Percentiles rank a stretch among this genome's conserved stretches.
Evolutionary conservation across 2,329 filamentous ascomycete genomes (phyloP).

Genomic region (Pseudogymnoascus sp.): DNA sequence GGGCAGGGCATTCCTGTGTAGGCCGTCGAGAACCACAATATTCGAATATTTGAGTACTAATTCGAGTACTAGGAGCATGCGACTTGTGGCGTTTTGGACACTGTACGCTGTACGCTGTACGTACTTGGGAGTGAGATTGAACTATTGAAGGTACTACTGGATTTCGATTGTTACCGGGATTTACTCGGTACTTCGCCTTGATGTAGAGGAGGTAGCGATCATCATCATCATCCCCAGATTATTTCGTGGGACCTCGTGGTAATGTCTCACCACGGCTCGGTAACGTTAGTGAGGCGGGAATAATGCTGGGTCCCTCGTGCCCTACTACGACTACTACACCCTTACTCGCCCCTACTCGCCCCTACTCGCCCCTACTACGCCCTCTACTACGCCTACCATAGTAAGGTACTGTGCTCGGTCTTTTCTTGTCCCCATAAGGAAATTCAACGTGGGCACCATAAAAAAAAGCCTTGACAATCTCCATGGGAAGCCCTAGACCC

Average conservation of each 20-base stretch:
- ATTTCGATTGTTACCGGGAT: not conserved
- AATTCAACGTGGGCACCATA: not conserved
- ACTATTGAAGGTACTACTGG: not conserved
- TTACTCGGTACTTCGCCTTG: not conserved
- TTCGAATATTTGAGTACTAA: not conserved
- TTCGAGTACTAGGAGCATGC: not conserved
- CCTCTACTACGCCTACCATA: not conserved
- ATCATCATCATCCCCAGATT: conserved; percentile 6
- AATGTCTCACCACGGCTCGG: conserved; percentile 5
- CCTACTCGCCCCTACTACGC: too few species aligned
- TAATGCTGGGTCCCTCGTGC: conserved; percentile 1
- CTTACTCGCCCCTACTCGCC: too few species aligned
- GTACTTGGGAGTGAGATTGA: not conserved
- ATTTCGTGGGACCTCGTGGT: not conserved
- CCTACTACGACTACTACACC: not conserved
- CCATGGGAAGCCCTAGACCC: not conserved
- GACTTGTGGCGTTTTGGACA: conserved; percentile 1
- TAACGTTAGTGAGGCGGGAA: conserved; percentile 6
- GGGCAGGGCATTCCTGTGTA: not conserved
- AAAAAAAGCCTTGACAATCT: not conserved
- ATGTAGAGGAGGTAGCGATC: not conserved
- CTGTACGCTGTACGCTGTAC: not conserved
- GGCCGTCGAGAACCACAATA: not conserved
- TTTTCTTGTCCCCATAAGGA: not conserved
- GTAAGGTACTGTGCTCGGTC: not conserved